These are phyloP conservation scores for Teratosphaeriaceae sp. DNA, from an alignment of 2,329 filamentous ascomycete genomes.

Conservation along the genomic window DNA sequence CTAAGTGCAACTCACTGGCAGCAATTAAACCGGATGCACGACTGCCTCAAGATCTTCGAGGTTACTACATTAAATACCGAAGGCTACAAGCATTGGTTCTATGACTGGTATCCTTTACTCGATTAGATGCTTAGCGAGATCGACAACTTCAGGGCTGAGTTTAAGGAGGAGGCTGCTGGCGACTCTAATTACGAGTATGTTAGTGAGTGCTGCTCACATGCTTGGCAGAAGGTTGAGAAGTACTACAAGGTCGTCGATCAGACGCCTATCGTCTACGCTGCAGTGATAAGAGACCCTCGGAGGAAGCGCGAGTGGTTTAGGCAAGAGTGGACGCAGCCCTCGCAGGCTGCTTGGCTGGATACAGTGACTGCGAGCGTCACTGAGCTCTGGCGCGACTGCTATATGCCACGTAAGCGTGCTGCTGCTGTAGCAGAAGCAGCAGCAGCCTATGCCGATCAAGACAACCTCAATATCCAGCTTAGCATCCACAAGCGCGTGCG, in stretches of 20 bases:
- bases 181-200: conserved; percentile 5
- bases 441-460: conserved; percentile 1
- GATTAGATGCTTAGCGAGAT: conserved; percentile 4
- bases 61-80: conserved; percentile 6
- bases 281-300: conserved; percentile 5
- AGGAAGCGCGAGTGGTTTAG: conserved; percentile 6
- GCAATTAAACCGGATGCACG: conserved; percentile 5
- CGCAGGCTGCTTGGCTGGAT: neutral
- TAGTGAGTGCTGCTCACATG: conserved; percentile 3
- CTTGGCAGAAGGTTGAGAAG: conserved; percentile 8
- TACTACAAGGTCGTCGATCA: conserved; percentile 7
- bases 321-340: conserved; percentile 1
- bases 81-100: conserved; percentile 5
- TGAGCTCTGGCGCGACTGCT: neutral
- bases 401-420: neutral
- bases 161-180: conserved; percentile 3
- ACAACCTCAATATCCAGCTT: neutral
- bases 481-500: neutral
- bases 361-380: neutral
- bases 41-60: conserved; percentile 7
- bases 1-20: conserved; percentile 6
- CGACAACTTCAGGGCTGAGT: conserved; percentile 3
- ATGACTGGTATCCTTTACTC: conserved; percentile 6
- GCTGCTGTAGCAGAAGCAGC: neutral
- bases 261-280: conserved; percentile 6